These are phyloP conservation scores for Coprinopsis cinerea DNA, from an alignment of 768 basidiomycete species.

Conservation along the genomic window DNA sequence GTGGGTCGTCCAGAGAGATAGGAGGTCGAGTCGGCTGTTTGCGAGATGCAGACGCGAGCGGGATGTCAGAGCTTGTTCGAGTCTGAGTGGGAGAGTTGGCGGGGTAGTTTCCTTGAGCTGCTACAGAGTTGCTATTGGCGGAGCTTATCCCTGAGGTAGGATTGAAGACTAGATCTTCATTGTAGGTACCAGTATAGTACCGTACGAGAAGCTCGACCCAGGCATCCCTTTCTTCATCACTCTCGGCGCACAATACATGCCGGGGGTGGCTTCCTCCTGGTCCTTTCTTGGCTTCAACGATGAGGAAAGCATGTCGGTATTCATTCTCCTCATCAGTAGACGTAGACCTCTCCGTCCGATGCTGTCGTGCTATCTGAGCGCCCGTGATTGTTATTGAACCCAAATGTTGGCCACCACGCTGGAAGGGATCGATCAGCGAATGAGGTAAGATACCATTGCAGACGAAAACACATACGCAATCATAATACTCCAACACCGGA, in stretches of 20 bases:
- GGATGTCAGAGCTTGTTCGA: constrained; percentile 47
- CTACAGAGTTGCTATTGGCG: constrained; percentile 20
- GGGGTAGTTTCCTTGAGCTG: constrained; percentile 17
- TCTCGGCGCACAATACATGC: constrained; percentile 95
- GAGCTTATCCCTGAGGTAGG: constrained; percentile 28
- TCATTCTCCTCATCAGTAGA: constrained; percentile 81
- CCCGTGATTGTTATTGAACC: constrained; percentile 89
- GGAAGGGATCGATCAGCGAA: background rate
- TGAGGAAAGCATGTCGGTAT: constrained; percentile 95
- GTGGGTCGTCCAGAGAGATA: constrained; percentile 28
- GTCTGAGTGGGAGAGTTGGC: constrained; percentile 33
- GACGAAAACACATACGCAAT: constrained; percentile 62
- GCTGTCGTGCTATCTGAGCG: constrained; percentile 95
- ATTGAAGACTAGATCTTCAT: constrained; percentile 52
- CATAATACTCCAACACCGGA: constrained; percentile 89
- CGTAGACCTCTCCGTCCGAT: constrained; percentile 49
- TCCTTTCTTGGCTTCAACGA: constrained; percentile 81
- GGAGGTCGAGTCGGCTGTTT: constrained; percentile 33
- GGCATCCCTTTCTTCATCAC: constrained; percentile 84
- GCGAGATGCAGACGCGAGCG: constrained; percentile 24
- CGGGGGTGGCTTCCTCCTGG: constrained; percentile 66
- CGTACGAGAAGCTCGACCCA: constrained; percentile 95
- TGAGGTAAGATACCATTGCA: constrained; percentile 20
- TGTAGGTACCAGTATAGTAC: constrained; percentile 79
- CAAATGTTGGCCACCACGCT: constrained; percentile 87